Evolutionary conservation across 2,329 filamentous ascomycete species (phyloP), one percentile per base, ranked within the genome.

Genomic region (Xylaria sp.): DNA sequence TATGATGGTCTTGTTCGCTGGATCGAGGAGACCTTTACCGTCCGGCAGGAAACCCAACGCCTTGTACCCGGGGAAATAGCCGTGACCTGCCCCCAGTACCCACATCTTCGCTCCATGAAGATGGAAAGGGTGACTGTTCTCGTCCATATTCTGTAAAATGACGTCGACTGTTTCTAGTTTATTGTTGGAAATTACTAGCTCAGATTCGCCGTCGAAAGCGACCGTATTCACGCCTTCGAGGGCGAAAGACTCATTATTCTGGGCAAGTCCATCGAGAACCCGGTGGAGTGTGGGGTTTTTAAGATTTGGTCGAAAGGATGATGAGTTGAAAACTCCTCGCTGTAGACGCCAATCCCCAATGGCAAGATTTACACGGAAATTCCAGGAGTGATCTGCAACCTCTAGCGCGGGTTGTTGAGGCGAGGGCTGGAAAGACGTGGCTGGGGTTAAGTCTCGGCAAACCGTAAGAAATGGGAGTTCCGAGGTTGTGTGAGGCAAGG

Each of bases 91-190:
- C n/a, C 72, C 81, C 10, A 81, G 75, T 21, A 88, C 81, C 78
- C 88, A 89, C 79, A 90, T 87, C 70, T 84, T 83, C 72, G 87
- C 83, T 4, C 88, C 88, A 77, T 92, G 91, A 1, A 92, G 80
- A 79, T 92, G 90, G 82, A 91, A 90, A 0, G 90, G 90, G 73
- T 90, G 87, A 65, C 86, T 89, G 58, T 89, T 74, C 81, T 83
- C 83, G 69, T 91, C 88, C 69, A 87, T 83, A 73, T 90, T 91
- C 77, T 90, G 89, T 3, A 91, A 80, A 40, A 90, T 79, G 40
- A 91, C 81, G 73, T 90, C 88, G 27, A 91, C 82, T 8, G 87
- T 82, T 69, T 83, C 79, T 32, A 82, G 72, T 23, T 75, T 79
- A 60, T 83, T 84, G 65, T 89, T 84, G 29, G 86, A 82, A 37